Percentiles rank a stretch among this genome's conserved stretches.
phyloP scores from a whole-genome alignment of 208 protist species.

The Trypanosoma scelopori region DNA sequence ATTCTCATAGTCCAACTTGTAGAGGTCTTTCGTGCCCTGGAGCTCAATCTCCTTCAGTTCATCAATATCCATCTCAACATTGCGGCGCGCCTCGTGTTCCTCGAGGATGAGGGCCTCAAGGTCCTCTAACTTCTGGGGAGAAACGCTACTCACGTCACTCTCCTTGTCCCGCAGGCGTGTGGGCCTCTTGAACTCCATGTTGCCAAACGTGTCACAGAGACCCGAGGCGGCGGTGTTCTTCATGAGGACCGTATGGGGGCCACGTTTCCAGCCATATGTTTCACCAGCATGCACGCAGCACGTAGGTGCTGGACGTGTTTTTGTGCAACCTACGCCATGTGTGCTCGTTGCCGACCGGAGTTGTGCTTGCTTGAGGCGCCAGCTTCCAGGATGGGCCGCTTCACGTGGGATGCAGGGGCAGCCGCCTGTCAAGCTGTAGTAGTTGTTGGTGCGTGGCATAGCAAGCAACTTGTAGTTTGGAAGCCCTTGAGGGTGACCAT shows the following conservation, averaged over 20 bases:
- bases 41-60: constrained; percentile 52
- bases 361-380: constrained; percentile 52
- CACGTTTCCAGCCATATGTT: constrained; percentile 62
- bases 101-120: constrained; percentile 74
- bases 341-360: constrained; percentile 55
- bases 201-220: constrained; percentile 80
- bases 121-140: constrained; percentile 61
- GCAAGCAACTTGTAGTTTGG: constrained; percentile 73
- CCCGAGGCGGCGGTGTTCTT: constrained; percentile 68
- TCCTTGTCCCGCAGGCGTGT: constrained; percentile 37
- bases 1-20: constrained; percentile 44
- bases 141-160: constrained; percentile 66
- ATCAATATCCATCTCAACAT: constrained; percentile 56
- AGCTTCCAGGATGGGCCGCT: constrained; percentile 66
- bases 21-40: constrained; percentile 45
- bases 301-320: constrained; percentile 27
- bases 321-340: constrained; percentile 41
- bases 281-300: constrained; percentile 61
- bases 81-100: constrained; percentile 58
- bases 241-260: constrained; percentile 58
- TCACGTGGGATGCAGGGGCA: constrained; percentile 76
- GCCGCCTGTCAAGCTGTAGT: constrained; percentile 63
- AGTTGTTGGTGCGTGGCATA: constrained; percentile 80
- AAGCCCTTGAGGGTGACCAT: constrained; percentile 49
- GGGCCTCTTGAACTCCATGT: constrained; percentile 61